phyloP scores from a whole-genome alignment of 2,329 filamentous ascomycete genomes.

The Mollisia scopiformis region DNA sequence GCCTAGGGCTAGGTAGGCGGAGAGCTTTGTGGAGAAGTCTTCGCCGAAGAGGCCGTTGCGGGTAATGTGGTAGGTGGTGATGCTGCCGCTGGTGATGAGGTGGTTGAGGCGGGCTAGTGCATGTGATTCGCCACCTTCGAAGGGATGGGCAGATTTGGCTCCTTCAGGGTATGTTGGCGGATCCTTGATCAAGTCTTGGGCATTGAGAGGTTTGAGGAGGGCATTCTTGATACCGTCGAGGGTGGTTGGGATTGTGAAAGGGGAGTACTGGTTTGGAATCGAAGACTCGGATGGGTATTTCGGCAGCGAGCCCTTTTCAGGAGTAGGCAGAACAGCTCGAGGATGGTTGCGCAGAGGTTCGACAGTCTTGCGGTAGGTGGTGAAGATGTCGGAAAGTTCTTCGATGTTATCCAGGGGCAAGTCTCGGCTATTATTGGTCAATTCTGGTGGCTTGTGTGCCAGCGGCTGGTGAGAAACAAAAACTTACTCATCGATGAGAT shows the following conservation, averaged over 20 bases:
- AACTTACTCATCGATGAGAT: slow-evolving; percentile 78
- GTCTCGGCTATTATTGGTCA: slow-evolving; percentile 58
- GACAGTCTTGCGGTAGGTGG: slow-evolving; percentile 71
- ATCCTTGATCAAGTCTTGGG: slow-evolving; percentile 50
- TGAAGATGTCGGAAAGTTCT: slow-evolving; percentile 76
- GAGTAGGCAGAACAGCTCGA: slow-evolving; percentile 56
- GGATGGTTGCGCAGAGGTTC: slow-evolving; percentile 72
- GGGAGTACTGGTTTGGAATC: slow-evolving; percentile 60
- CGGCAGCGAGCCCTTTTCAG: slow-evolving; percentile 55
- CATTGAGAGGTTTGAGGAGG: slow-evolving; percentile 60
- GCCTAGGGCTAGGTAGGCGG: slow-evolving; percentile 72
- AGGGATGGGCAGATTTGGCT: slow-evolving; percentile 64
- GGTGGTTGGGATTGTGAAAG: slow-evolving; percentile 64
- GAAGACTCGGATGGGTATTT: slow-evolving; percentile 51
- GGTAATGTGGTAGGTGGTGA: slow-evolving; percentile 69
- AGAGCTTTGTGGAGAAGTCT: slow-evolving; percentile 77
- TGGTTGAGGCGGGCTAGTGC: slow-evolving; percentile 62
- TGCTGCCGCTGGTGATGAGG: slow-evolving; percentile 61
- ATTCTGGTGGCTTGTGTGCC: neutral
- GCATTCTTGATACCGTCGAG: slow-evolving; percentile 55
- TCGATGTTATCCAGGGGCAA: slow-evolving; percentile 57
- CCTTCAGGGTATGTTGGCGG: slow-evolving; percentile 56
- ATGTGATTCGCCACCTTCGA: slow-evolving; percentile 66
- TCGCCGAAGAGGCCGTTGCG: slow-evolving; percentile 71
- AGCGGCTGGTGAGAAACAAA: neutral